Evolutionary conservation across 352 stramenopile genomes (phyloP), one percentile per base, ranked within the genome.

Genomic region (Phytophthora agathidicida): DNA sequence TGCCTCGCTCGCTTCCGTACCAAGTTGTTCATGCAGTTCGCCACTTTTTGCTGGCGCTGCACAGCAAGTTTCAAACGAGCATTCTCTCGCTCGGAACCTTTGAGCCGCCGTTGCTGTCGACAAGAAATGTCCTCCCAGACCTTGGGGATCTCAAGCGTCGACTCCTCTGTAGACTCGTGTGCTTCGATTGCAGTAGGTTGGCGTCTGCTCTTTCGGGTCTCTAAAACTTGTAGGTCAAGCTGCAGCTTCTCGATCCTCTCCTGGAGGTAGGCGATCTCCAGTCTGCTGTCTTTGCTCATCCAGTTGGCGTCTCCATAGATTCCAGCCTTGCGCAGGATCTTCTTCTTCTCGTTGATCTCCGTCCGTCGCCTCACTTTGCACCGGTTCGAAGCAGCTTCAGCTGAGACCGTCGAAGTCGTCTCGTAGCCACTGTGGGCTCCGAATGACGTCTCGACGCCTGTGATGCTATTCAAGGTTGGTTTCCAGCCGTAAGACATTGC

Each of bases 261-360:
- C 24, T 82, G 85, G 8, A 93, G 49, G 57, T 91, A 91, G 7
- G 60, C 58, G 14, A 83, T 75, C 19, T 93, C 83, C 16, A 90
- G 73, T 59, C 83, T 82, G 37, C 54, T 65, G 35, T 74, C 60
- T 31, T 71, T 67, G 31, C 64, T 62, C 52, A 66, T 62, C 23
- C 60, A 56, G 20, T 74, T 71, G 33, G 49, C 57, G 14, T 74
- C 56, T 32, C 27, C 51, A 35, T 76, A 73, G 54, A 77, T 71
- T 1, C 54, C 65, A 54, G 67, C 65, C 38, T 60, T 67, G 30
- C 71, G 71, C 19, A 66, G 54, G 9, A 75, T 39, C 41, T 77
- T 83, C 46, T 81, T 80, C 39, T 60, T 71, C 38, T 67, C 59
- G 9, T 62, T 64, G 16, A 53, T 51, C 35, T 59, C 46, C 28